A percentile compares a stretch with the other conserved stretches of the same genome.
phyloP scores from a whole-genome alignment of 2,329 filamentous ascomycete genomes.

The Thelonectria blattea region DNA sequence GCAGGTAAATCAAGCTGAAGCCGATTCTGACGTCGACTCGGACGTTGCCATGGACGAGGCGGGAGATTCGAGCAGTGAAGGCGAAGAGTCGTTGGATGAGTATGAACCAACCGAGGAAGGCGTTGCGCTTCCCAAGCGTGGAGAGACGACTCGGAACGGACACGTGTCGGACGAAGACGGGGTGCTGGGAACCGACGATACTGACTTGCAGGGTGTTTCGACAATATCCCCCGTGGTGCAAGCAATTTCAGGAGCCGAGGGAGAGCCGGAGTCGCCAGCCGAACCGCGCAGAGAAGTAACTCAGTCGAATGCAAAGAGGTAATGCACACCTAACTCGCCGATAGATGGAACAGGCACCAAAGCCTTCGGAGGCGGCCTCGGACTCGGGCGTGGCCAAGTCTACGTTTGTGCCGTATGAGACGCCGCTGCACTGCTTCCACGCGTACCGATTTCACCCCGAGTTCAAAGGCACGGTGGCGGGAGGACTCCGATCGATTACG shows the following conservation, averaged over 20 bases:
- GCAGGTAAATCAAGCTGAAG: background rate
- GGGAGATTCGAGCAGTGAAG: slow-evolving; percentile 33
- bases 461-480: slow-evolving; percentile 71
- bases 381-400: slow-evolving; percentile 21
- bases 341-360: slow-evolving; percentile 28
- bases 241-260: slow-evolving; percentile 42
- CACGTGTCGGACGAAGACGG: slow-evolving; percentile 29
- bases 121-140: slow-evolving; percentile 22
- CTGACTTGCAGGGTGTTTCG: slow-evolving; percentile 35
- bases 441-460: slow-evolving; percentile 89
- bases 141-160: slow-evolving; percentile 4
- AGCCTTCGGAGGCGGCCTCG: slow-evolving; percentile 2
- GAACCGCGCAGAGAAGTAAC: slow-evolving; percentile 52
- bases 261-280: slow-evolving; percentile 30
- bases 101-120: slow-evolving; percentile 62
- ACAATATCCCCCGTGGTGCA: slow-evolving; percentile 32
- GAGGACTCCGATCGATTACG: slow-evolving; percentile 86
- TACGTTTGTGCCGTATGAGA: slow-evolving; percentile 71
- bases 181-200: slow-evolving; percentile 37
- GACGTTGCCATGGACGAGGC: slow-evolving; percentile 36
- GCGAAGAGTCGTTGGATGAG: slow-evolving; percentile 52
- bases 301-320: slow-evolving; percentile 34
- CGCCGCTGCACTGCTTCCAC: slow-evolving; percentile 81
- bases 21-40: slow-evolving; percentile 20
- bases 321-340: slow-evolving; percentile 27